These are phyloP conservation scores for Exophiala viscosa DNA, from an alignment of 2,329 filamentous ascomycete genomes.

Conservation along the genomic window DNA sequence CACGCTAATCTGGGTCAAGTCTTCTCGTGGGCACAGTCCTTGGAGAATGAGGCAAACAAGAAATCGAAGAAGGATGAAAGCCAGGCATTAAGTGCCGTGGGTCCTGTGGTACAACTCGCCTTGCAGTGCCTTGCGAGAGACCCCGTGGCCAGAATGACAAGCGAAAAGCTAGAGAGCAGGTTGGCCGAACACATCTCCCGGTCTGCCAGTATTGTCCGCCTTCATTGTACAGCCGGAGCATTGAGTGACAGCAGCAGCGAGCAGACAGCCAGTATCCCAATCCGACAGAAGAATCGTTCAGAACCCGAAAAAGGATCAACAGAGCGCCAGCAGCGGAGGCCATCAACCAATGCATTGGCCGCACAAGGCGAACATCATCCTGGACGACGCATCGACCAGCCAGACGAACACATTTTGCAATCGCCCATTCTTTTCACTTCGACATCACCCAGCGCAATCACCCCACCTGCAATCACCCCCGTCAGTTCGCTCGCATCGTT, in stretches of 20 bases:
- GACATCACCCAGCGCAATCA: constrained; percentile 5
- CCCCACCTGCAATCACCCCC: constrained; percentile 14
- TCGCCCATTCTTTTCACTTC: constrained; percentile 1
- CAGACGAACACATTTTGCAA: constrained; percentile 5
- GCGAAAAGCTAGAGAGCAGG: constrained; percentile 32
- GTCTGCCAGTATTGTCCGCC: constrained; percentile 38
- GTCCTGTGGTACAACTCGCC: constrained; percentile 37
- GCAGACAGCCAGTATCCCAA: background rate
- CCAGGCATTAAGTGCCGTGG: constrained; percentile 36
- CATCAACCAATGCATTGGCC: background rate
- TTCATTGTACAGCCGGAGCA: constrained; percentile 20
- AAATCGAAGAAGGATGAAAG: constrained; percentile 34
- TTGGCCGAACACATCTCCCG: constrained; percentile 28
- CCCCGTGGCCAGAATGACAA: constrained; percentile 33
- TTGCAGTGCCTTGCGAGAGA: constrained; percentile 38
- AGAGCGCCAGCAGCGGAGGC: constrained; percentile 4
- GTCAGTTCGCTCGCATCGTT: constrained; percentile 18
- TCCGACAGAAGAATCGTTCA: background rate
- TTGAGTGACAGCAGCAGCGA: constrained; percentile 1
- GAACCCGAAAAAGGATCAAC: background rate
- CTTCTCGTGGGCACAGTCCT: constrained; percentile 52
- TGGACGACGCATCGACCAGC: background rate
- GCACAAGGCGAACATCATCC: background rate
- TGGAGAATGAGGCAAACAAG: constrained; percentile 49
- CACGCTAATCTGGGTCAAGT: constrained; percentile 56